Base-by-base conservation (phyloP, 2,329 filamentous ascomycete species). In the Cercospora sp. region DNA sequence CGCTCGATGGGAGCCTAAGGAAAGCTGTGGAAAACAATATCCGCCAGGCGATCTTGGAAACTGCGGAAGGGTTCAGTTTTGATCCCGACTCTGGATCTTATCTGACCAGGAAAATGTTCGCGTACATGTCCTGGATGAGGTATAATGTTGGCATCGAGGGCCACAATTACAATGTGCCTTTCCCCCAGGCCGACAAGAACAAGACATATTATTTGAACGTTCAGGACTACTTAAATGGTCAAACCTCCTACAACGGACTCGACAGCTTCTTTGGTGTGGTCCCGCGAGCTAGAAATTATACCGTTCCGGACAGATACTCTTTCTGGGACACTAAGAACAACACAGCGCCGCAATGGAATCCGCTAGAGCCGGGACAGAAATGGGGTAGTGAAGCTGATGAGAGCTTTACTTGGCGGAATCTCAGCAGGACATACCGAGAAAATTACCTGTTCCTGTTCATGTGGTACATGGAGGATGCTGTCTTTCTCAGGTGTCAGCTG, bases 1-100 rank as follows among this genome's bases (percentile, higher is more conserved):
- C 13, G 13, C 36, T 40, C 1, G 36, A 40, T 13, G 1, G 13
- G 0, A 7, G 13, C 0, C 0, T 1, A 13, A n/a, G 16, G 16
- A 13, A 40, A 40, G 36, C 13, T n/a, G 36, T 40, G 13, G 36
- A 40, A 40, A 13, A 40, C 13, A 40, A 40, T n/a, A 36, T 36
- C 31, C 1, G 31, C 12, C 31, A 36, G 31, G 31, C 31, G 31
- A 36, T 36, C 31, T 36, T 36, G 31, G 12, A 36, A 36, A 36
- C 31, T 36, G 31, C 3, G 12, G 31, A 36, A 13, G 31, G 2
- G 4, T 36, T 36, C 12, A 13, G 2, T 1, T 36, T 36, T 13
- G 2, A 13, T 13, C 31, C 31, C 0, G 3, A 36, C 31, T 36
- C 31, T 36, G 31, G 31, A 36, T 13, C 31, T 2, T 40, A 40